Conservation (phyloP, 2,329 filamentous ascomycete genomes). For the Alternaria postmessia region DNA sequence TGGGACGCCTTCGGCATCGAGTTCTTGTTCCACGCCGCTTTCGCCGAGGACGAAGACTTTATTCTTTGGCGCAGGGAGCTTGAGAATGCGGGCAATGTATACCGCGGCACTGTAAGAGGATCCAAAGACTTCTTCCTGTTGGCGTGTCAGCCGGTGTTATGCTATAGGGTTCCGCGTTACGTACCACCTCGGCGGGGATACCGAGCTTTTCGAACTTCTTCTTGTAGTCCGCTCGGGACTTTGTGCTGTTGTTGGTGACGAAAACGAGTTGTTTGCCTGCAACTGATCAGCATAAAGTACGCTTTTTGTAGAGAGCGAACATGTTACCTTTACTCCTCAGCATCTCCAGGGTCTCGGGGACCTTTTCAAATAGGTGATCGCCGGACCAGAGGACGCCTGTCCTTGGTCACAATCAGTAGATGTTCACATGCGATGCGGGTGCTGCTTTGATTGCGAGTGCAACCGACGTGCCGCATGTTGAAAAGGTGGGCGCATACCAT, state of each 20-base stretch:
- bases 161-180: constrained; percentile 16
- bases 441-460: not conserved
- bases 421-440: not conserved
- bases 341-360: constrained; percentile 84
- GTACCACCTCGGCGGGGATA: constrained; percentile 75
- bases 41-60: constrained; percentile 97
- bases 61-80: constrained; percentile 78
- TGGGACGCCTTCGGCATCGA: constrained; percentile 78
- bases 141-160: constrained; percentile 9
- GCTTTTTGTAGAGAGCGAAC: not conserved
- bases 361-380: constrained; percentile 84
- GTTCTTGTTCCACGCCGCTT: constrained; percentile 87
- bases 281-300: not conserved
- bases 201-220: constrained; percentile 86
- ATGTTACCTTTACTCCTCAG: constrained; percentile 78
- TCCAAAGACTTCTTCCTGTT: constrained; percentile 88
- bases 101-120: constrained; percentile 94
- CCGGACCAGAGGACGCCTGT: constrained; percentile 96
- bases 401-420: constrained; percentile 54
- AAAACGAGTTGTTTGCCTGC: constrained; percentile 91
- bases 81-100: constrained; percentile 93
- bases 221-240: constrained; percentile 89
- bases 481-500: constrained; percentile 67
- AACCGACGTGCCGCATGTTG: constrained; percentile 13
- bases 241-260: constrained; percentile 99